These are phyloP conservation scores for Rhodotorula mucilaginosa DNA, from an alignment of 1,284 basidiomycete genomes.

Conservation along the genomic window DNA sequence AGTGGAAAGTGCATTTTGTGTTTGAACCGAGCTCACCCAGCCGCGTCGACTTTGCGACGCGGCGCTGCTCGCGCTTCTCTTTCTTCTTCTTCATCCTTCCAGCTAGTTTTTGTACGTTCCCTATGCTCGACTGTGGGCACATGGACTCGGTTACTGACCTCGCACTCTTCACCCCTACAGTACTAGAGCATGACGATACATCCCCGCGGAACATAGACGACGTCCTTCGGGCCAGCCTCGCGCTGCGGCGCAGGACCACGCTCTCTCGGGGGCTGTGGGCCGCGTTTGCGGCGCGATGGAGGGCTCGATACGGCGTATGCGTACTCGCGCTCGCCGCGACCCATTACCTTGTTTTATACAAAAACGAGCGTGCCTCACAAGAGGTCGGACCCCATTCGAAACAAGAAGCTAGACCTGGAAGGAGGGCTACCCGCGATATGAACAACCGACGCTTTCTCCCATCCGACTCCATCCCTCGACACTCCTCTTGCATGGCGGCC, in stretches of 20 bases:
- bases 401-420: not conserved
- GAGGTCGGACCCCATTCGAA: conserved; percentile 2
- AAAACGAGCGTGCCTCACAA: conserved; percentile 2
- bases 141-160: not conserved
- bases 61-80: not conserved
- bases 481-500: too few species aligned
- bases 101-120: conserved; percentile 3
- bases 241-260: not conserved
- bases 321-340: conserved; percentile 4
- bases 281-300: not conserved
- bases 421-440: not conserved
- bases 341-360: conserved; percentile 2
- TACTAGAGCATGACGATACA: conserved; percentile 2
- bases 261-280: not conserved
- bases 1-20: not conserved
- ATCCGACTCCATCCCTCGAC: not conserved
- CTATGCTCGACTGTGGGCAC: not conserved
- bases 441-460: not conserved
- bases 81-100: conserved; percentile 4
- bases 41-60: not conserved
- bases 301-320: not conserved
- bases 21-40: not conserved
- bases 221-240: conserved; percentile 2
- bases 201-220: conserved; percentile 5
- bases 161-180: not conserved